Conservation (phyloP, 352 stramenopile genomes). For the Phytophthora parvispora region DNA sequence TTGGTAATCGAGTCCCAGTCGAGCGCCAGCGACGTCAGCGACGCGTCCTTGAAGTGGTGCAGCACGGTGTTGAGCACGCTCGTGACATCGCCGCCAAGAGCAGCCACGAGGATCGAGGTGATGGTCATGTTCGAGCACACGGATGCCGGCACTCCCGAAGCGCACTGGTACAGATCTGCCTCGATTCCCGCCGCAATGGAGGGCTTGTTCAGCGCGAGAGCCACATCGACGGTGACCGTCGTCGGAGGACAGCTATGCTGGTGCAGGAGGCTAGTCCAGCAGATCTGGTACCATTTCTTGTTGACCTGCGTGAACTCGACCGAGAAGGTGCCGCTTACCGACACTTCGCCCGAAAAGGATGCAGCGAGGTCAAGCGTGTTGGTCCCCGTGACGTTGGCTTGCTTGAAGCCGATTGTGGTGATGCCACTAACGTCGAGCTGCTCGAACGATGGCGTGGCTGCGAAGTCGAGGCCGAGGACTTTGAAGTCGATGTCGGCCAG, state of each 20-base stretch:
- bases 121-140: slow-evolving; percentile 61
- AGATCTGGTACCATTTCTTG: slow-evolving; percentile 72
- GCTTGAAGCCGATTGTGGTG: slow-evolving; percentile 41
- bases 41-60: slow-evolving; percentile 41
- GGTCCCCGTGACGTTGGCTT: slow-evolving; percentile 49
- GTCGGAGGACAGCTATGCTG: slow-evolving; percentile 42
- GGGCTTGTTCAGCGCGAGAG: slow-evolving; percentile 45
- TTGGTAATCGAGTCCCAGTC: slow-evolving; percentile 58
- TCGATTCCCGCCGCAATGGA: slow-evolving; percentile 32
- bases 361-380: slow-evolving; percentile 49
- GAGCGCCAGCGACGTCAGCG: slow-evolving; percentile 41
- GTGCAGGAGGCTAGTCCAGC: slow-evolving; percentile 59
- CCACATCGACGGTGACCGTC: slow-evolving; percentile 45
- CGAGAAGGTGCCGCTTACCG: slow-evolving; percentile 45
- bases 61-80: slow-evolving; percentile 44
- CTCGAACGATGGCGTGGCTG: slow-evolving; percentile 42
- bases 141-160: slow-evolving; percentile 24
- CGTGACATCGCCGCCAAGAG: slow-evolving; percentile 42
- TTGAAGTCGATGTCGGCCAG: slow-evolving; percentile 39
- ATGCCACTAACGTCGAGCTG: slow-evolving; percentile 33
- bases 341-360: slow-evolving; percentile 46
- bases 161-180: slow-evolving; percentile 50
- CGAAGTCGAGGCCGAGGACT: slow-evolving; percentile 39
- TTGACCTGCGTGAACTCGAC: slow-evolving; percentile 63
- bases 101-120: slow-evolving; percentile 49